phyloP scores from a whole-genome alignment of 352 stramenopile species.

The Globisporangium radiosum region DNA sequence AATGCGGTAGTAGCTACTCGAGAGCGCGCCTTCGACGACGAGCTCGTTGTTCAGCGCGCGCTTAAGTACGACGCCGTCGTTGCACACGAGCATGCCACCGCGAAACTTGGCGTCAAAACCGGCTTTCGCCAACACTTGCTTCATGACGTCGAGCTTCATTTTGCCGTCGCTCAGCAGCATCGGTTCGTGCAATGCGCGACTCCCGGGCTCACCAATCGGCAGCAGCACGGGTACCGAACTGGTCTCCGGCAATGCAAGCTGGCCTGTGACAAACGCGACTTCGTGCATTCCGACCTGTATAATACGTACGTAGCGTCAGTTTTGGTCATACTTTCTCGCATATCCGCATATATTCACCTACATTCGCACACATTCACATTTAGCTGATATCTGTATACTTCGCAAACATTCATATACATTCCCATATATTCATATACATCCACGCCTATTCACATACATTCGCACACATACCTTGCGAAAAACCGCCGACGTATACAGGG shows the following conservation, averaged over 20 bases:
- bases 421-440: too few species aligned
- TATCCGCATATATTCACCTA: too few species aligned
- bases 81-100: conserved; percentile 86
- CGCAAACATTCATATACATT: background rate
- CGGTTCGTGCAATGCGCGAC: conserved; percentile 50
- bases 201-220: conserved; percentile 31
- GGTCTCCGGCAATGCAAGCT: conserved; percentile 60
- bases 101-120: conserved; percentile 87
- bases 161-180: conserved; percentile 85
- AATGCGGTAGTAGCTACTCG: conserved; percentile 84
- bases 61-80: conserved; percentile 85
- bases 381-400: too few species aligned
- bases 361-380: conserved; percentile 1
- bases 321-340: too few species aligned
- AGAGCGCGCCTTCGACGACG: conserved; percentile 79
- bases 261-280: conserved; percentile 80
- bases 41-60: conserved; percentile 84
- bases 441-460: too few species aligned
- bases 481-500: conserved; percentile 72
- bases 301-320: background rate
- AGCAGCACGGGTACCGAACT: conserved; percentile 70
- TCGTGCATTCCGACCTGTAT: conserved; percentile 73
- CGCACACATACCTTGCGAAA: conserved; percentile 67
- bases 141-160: conserved; percentile 88
- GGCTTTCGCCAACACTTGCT: conserved; percentile 79